Percentiles rank a stretch among this genome's conserved stretches.
Evolutionary conservation across 1,284 basidiomycete species (phyloP).

Genomic region (Phaffia rhodozyma): DNA sequence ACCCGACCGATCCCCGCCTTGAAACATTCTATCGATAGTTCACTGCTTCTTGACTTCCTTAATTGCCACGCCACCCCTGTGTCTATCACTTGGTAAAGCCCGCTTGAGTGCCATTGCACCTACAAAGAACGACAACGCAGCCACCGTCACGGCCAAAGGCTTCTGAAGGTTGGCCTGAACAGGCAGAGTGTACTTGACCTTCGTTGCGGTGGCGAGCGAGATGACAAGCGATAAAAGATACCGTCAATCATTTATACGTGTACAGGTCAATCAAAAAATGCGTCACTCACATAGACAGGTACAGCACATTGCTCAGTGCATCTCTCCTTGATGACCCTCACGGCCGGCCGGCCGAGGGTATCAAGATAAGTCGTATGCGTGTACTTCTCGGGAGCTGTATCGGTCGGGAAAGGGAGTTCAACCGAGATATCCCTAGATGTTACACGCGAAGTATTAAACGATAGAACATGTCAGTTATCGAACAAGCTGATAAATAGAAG

Average conservation of each 20-base stretch:
- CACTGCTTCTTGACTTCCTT: no score
- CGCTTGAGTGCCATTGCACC: not conserved
- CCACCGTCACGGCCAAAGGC: conserved; percentile 54
- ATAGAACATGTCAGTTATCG: not conserved
- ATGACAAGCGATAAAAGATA: conserved; percentile 17
- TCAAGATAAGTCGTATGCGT: conserved; percentile 82
- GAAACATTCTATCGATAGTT: no score
- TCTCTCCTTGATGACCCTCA: conserved; percentile 59
- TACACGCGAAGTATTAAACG: no score
- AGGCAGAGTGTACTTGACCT: conserved; percentile 79
- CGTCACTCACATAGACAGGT: conserved; percentile 53
- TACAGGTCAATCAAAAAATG: conserved; percentile 16
- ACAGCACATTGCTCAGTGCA: conserved; percentile 64
- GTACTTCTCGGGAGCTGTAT: conserved; percentile 44
- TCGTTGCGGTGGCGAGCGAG: not conserved
- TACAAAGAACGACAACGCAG: conserved; percentile 17
- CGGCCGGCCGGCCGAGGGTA: conserved; percentile 71
- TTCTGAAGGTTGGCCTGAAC: conserved; percentile 67
- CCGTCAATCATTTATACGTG: conserved; percentile 25
- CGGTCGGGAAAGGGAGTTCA: conserved; percentile 61
- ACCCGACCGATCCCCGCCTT: no score
- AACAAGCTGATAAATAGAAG: not conserved
- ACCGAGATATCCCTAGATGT: conserved; percentile 58
- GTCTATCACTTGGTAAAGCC: no score
- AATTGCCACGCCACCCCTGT: no score